Evolutionary conservation across 225 moss, liverwort and hornwort species (phyloP), one percentile per base, ranked within the genome.

Genomic region (Pseudoscleropodium purum): DNA sequence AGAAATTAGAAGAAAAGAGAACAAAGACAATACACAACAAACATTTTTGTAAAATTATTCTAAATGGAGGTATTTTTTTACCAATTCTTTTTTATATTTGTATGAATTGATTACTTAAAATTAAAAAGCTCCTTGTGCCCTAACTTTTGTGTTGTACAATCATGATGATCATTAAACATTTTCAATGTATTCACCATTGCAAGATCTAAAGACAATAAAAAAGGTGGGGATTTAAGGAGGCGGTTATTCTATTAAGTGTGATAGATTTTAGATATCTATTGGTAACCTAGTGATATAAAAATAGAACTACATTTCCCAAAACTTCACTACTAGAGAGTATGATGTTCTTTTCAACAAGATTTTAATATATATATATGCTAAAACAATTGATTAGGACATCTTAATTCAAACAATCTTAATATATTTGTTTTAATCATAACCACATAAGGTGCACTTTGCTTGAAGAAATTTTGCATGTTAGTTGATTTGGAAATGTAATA

Each of bases 61-160:
- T 47, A 8, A 5, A 3, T 0, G 18, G 11, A 76, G 5, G 7
- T 6, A 21, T 34, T 0, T 51, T 76, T 76, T 20, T 8, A 76
- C 19, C 2, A 34, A 13, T 49, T 13, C 0, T 4, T 51, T 18
- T 36, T 25, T 1, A 47, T 9, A 61, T 61, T 29, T 60, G 18
- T 7, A 12, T 12, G 2, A 41, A 20, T 0, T 8, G 0, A 57
- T 9, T 19, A 13, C 0, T 19, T 41, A 13, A 33, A 49, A 15
- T 23, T 18, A 18, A 37, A 79, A 51, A 24, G 2, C 1, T 49
- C 11, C 2, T 26, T 14, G 5, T 11, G 3, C 12, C 5, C 34
- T 47, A 65, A 83, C 1, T 3, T 36, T 17, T 66, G 26, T 83
- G 0, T 65, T 51, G 2, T 66, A 51, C 8, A 83, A 34, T 66